Base-by-base conservation (phyloP, 2,329 filamentous ascomycete genomes). In the Leptosphaerulina australis region DNA sequence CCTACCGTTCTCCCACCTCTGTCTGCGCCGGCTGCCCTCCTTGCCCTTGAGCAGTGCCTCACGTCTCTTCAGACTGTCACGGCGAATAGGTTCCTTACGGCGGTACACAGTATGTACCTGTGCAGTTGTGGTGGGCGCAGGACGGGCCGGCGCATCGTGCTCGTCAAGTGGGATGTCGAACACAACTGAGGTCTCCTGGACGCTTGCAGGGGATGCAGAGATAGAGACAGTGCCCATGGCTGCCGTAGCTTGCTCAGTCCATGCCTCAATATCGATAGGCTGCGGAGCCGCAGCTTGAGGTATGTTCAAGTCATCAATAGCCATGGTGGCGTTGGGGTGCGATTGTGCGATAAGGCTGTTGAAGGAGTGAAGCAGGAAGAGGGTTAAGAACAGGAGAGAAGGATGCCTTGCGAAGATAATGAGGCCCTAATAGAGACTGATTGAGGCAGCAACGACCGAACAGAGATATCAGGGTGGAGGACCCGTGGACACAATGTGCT, bases 1-100 rank as follows among this genome's bases (percentile, higher is more conserved):
- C 43, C 44, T 70, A 95, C 91, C 90, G 73, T 97, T 99, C 78
- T 99, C 94, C 91, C 92, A 97, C 47, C 93, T 83, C 63, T 93
- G 87, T 39, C 93, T 82, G 65, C 93, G 86, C 26, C 93, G 83
- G 63, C 85, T 93, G 25, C 93, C 93, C 73, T 97, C 91, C 62
- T 95, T 96, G 48, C 93, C 93, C 76, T 91, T 95, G 24, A 94
- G 79, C 43, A 96, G 69, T 2, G 86, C 83, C 59, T 96, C 91
- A 14, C 92, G 85, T 41, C 83, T 75, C 66, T 84, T 85, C 64
- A 83, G 63, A 61, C 83, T 86, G 63, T 88, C 85, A 40, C 83
- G 80, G 25, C 81, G 77, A 35, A 83, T 63, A 5, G 80, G 78
- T 63, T 81, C 79, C 51, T 79, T 79, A 31, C 88, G 69, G 55